phyloP scores from a whole-genome alignment of 1,284 basidiomycete species.

The Sanghuangporus weigelae region DNA sequence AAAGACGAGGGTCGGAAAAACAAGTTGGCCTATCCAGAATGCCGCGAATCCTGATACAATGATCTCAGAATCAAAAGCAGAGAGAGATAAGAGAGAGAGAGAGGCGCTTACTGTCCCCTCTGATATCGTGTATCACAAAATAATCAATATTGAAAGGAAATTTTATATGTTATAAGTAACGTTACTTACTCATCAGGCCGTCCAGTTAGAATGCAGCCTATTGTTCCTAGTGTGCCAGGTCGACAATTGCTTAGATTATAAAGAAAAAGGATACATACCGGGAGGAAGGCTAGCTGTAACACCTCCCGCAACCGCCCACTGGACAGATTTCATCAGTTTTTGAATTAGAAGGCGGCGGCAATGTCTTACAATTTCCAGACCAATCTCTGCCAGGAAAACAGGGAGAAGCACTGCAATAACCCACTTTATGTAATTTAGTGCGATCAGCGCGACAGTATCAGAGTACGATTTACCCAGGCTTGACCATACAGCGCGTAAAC shows the following conservation, averaged over 20 bases:
- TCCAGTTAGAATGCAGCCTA: conserved; percentile 13
- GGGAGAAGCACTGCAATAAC: conserved; percentile 7
- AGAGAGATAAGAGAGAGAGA: background rate
- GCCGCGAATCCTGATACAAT: conserved; percentile 11
- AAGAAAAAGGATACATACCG: background rate
- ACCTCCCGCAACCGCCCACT: conserved; percentile 16
- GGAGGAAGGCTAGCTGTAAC: conserved; percentile 9
- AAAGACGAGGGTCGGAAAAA: conserved; percentile 14
- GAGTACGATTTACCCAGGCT: background rate
- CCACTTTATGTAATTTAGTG: background rate
- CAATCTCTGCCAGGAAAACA: conserved; percentile 7
- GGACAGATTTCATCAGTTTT: background rate
- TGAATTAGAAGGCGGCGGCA: background rate
- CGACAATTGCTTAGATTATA: background rate
- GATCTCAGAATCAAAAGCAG: background rate
- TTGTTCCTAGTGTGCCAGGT: background rate
- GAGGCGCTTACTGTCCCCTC: conserved; percentile 8
- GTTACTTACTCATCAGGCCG: conserved; percentile 5
- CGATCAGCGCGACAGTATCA: background rate
- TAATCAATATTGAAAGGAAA: background rate
- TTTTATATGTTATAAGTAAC: background rate
- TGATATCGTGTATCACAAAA: background rate
- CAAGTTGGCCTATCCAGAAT: conserved; percentile 18
- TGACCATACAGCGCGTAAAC: conserved; percentile 11
- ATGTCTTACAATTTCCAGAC: conserved; percentile 7